Evolutionary conservation across 441 rosid species (phyloP).

Genomic region (Pelargonium cotyledonis): DNA sequence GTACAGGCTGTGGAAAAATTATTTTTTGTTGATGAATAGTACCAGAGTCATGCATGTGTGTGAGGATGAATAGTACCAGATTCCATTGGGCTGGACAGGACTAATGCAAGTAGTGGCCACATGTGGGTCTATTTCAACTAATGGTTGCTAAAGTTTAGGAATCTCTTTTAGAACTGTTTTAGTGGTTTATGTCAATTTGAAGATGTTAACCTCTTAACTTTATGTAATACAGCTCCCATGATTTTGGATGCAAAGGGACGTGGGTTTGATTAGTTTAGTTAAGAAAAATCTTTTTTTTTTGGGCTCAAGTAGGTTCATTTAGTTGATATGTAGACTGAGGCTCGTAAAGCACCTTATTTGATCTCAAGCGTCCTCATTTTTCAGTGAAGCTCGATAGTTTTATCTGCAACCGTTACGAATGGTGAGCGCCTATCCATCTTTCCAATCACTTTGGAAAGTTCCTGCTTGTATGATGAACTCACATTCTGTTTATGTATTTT

Average conservation of each 20-base stretch:
- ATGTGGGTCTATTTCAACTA: background rate
- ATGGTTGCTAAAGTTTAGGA: background rate
- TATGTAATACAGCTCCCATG: constrained; percentile 5
- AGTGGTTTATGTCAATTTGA: background rate
- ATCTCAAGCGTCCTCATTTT: background rate
- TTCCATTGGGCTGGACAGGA: background rate
- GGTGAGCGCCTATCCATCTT: background rate
- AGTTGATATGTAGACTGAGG: background rate
- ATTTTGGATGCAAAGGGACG: background rate
- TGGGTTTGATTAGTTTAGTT: too few relatives aligned
- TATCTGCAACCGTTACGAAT: background rate
- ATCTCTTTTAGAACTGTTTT: background rate
- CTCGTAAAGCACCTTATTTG: background rate
- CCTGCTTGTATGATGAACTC: background rate
- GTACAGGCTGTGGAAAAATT: too few relatives aligned
- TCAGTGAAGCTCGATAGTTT: background rate
- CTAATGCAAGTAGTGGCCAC: background rate
- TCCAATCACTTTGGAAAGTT: background rate
- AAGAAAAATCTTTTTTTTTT: too few relatives aligned
- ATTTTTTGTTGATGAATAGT: too few relatives aligned
- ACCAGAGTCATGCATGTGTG: background rate
- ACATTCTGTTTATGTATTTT: background rate
- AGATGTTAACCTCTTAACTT: background rate
- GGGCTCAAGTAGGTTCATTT: background rate
- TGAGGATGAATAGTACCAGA: background rate